A percentile compares a stretch with the other conserved stretches of the same genome.
phyloP scores from a whole-genome alignment of 805 yeast genomes.

The Metschnikowia continentalis region DNA sequence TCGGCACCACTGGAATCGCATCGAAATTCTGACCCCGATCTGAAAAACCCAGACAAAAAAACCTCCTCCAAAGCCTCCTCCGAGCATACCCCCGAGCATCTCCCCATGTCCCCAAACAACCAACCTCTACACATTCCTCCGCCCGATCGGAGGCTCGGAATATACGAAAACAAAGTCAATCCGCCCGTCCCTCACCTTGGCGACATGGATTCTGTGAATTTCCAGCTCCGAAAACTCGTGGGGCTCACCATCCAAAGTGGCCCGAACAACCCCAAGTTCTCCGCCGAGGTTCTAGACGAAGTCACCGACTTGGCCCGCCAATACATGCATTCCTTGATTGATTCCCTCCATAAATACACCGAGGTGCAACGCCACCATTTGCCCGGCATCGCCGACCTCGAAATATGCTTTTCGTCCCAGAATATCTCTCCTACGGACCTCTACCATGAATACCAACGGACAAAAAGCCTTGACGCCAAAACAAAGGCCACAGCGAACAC shows the following conservation, averaged over 20 bases:
- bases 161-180: slow-evolving; percentile 1
- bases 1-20: not conserved
- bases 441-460: slow-evolving; percentile 28
- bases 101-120: not conserved
- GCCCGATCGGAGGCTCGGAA: slow-evolving; percentile 8
- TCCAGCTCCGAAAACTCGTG: slow-evolving; percentile 27
- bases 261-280: slow-evolving; percentile 15
- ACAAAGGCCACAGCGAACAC: slow-evolving; percentile 5
- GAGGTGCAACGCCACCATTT: slow-evolving; percentile 56
- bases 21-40: not conserved
- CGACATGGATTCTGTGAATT: slow-evolving; percentile 20
- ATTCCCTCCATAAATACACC: slow-evolving; percentile 45
- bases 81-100: not conserved
- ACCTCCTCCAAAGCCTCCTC: not conserved
- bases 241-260: slow-evolving; percentile 23
- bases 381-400: slow-evolving; percentile 52
- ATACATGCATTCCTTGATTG: slow-evolving; percentile 35
- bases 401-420: slow-evolving; percentile 41
- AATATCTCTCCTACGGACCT: slow-evolving; percentile 38
- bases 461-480: slow-evolving; percentile 2
- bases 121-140: slow-evolving; percentile 9
- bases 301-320: slow-evolving; percentile 25
- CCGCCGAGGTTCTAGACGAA: slow-evolving; percentile 28
- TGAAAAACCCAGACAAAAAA: too few relatives aligned
- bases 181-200: not conserved